These are phyloP conservation scores for Immersiporthe knoxdaviesiana DNA, from an alignment of 2,329 filamentous ascomycete genomes.

Conservation along the genomic window DNA sequence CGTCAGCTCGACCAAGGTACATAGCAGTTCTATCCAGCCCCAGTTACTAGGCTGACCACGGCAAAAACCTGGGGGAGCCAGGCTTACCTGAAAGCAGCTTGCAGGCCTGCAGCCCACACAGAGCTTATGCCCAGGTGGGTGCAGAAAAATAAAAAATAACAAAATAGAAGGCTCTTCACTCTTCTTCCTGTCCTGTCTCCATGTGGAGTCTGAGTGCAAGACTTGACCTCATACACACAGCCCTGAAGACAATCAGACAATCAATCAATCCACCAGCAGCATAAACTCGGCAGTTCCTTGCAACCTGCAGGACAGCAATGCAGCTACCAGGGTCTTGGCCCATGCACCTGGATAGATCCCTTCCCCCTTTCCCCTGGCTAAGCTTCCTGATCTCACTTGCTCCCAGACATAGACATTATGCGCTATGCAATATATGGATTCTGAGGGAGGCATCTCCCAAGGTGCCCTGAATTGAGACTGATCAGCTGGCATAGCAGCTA, in stretches of 20 bases:
- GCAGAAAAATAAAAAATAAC: background rate
- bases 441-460: background rate
- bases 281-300: background rate
- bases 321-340: conserved; percentile 3
- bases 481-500: background rate
- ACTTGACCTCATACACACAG: background rate
- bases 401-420: background rate
- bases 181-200: background rate
- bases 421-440: background rate
- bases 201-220: background rate
- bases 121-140: background rate
- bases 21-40: background rate
- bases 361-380: background rate
- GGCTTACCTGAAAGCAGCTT: conserved; percentile 5
- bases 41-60: conserved; percentile 9
- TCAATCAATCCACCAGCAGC: background rate
- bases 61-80: conserved; percentile 13
- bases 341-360: background rate
- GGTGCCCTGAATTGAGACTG: background rate
- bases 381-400: background rate
- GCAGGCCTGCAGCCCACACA: conserved; percentile 5
- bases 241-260: background rate
- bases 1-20: background rate
- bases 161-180: conserved; percentile 1
- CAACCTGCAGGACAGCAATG: background rate